These are phyloP conservation scores for Verticillium zaregamsianum DNA, from an alignment of 2,329 filamentous ascomycete species.

Conservation along the genomic window DNA sequence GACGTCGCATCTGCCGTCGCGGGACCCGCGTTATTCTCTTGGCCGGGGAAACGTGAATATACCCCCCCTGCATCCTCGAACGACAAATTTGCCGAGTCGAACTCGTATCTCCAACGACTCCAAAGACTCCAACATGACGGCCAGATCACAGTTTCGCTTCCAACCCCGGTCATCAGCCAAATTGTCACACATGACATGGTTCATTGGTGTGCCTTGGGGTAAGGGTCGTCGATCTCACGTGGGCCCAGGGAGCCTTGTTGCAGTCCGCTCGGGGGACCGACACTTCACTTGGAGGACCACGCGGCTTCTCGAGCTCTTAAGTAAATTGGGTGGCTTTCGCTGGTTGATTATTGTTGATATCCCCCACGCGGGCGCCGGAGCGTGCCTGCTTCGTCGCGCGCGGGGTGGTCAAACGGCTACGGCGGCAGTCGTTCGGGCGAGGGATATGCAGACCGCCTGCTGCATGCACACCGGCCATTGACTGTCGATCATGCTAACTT, in stretches of 20 bases:
- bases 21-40: neutral
- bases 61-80: neutral
- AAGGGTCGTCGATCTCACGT: neutral
- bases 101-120: neutral
- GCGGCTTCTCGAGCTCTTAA: neutral
- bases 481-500: neutral
- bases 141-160: neutral
- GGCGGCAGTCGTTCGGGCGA: neutral
- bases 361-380: neutral
- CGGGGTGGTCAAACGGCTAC: neutral
- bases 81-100: neutral
- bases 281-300: neutral
- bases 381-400: neutral
- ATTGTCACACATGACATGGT: neutral
- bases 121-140: neutral
- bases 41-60: neutral
- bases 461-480: neutral
- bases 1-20: neutral
- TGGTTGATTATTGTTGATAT: neutral
- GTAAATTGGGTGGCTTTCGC: neutral
- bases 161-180: neutral
- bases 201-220: neutral
- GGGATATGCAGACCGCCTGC: neutral
- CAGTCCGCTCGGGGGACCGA: neutral
- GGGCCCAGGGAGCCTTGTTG: neutral